Percentiles rank a stretch among this genome's conserved stretches.
Evolutionary conservation across 495 filamentous ascomycete species (phyloP).

Genomic region (Cercophora newfieldiana): DNA sequence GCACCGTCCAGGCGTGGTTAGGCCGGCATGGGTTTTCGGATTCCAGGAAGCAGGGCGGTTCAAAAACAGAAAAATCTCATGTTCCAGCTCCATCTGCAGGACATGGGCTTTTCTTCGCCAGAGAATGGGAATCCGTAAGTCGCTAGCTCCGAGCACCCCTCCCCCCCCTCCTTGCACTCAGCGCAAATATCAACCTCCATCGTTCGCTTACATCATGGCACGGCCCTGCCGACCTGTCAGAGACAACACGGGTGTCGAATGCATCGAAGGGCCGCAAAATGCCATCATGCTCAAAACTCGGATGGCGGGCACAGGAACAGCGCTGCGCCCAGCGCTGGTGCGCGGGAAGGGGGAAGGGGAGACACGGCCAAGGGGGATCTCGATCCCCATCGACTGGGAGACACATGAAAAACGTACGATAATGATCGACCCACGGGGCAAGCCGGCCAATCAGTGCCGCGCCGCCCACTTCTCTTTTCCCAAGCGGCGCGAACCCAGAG

Average conservation of each 20-base stretch:
- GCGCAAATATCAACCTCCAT: not conserved
- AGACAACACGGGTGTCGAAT: constrained; percentile 3
- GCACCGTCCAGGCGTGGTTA: not conserved
- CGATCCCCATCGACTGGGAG: constrained; percentile 38
- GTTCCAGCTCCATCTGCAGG: constrained; percentile 6
- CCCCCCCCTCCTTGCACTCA: not conserved
- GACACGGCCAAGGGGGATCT: constrained; percentile 27
- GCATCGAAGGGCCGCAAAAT: constrained; percentile 11
- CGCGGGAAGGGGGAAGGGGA: constrained; percentile 11
- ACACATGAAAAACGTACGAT: constrained; percentile 41
- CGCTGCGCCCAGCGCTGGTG: constrained; percentile 8
- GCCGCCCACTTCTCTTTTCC: constrained; percentile 24
- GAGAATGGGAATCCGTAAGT: constrained; percentile 12
- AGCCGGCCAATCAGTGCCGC: constrained; percentile 27
- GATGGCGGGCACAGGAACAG: constrained; percentile 13
- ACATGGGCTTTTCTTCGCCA: constrained; percentile 14
- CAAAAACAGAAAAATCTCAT: constrained; percentile 6
- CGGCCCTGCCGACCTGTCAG: not conserved
- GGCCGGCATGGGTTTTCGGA: constrained; percentile 9
- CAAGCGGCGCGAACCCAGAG: constrained; percentile 11
- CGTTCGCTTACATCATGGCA: not conserved
- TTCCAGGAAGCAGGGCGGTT: not conserved
- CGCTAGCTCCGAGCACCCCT: not conserved
- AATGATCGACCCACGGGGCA: constrained; percentile 21
- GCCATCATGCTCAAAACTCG: constrained; percentile 24